These are phyloP conservation scores for Russula foetens DNA, from an alignment of 768 basidiomycete genomes.

Conservation along the genomic window DNA sequence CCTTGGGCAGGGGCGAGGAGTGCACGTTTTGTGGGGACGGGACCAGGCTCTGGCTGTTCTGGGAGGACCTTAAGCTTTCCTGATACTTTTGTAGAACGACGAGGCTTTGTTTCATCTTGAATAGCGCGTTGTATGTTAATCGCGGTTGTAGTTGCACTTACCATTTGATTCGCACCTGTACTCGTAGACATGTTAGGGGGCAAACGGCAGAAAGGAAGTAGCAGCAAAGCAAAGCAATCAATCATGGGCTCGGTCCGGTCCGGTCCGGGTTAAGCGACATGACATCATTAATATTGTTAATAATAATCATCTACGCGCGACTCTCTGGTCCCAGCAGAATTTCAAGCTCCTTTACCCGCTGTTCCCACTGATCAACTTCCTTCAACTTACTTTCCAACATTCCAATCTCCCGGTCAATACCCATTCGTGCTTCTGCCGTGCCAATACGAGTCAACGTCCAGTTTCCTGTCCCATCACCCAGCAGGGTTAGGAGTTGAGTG, in stretches of 20 bases:
- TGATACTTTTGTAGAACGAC: slow-evolving; percentile 72
- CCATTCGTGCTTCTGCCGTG: slow-evolving; percentile 65
- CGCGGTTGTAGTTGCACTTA: not conserved
- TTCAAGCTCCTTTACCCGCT: slow-evolving; percentile 56
- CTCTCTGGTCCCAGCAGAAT: slow-evolving; percentile 32
- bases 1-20: slow-evolving; percentile 21
- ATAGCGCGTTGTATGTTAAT: not conserved
- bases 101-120: slow-evolving; percentile 42
- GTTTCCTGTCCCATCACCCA: slow-evolving; percentile 58
- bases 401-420: slow-evolving; percentile 66
- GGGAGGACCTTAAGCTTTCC: slow-evolving; percentile 86
- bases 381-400: slow-evolving; percentile 54
- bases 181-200: not conserved
- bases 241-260: not conserved
- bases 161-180: not conserved
- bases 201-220: too few relatives aligned
- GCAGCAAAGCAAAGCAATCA: too few relatives aligned
- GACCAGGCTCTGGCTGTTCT: slow-evolving; percentile 59
- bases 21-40: slow-evolving; percentile 20
- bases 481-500: slow-evolving; percentile 71
- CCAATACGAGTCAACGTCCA: slow-evolving; percentile 71
- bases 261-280: not conserved
- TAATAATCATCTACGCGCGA: not conserved
- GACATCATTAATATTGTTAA: not conserved
- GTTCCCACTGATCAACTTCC: slow-evolving; percentile 71